phyloP scores from a whole-genome alignment of 495 filamentous ascomycete genomes.

The Annulohypoxylon moriforme region DNA sequence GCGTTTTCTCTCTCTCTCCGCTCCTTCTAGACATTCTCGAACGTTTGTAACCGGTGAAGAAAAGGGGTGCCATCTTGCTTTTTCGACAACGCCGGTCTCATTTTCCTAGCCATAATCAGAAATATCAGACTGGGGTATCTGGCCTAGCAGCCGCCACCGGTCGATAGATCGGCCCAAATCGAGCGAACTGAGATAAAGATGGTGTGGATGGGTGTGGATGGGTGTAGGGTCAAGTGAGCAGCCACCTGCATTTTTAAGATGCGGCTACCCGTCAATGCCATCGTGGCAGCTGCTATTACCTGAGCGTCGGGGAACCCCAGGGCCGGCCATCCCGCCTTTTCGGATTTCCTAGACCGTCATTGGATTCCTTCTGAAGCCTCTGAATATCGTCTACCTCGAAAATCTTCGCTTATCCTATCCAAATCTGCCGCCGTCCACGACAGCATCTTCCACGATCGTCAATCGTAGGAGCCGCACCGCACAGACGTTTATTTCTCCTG shows the following conservation, averaged over 20 bases:
- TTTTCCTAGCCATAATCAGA: not conserved
- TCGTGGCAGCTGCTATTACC: constrained; percentile 5
- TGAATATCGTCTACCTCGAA: not conserved
- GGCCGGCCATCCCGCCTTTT: constrained; percentile 1
- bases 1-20: not conserved
- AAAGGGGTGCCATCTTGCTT: constrained; percentile 5
- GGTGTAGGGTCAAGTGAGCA: constrained; percentile 34
- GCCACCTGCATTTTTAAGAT: constrained; percentile 35
- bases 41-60: constrained; percentile 12
- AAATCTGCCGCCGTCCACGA: not conserved
- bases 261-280: constrained; percentile 23
- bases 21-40: constrained; percentile 7
- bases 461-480: constrained; percentile 13
- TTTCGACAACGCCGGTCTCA: constrained; percentile 13
- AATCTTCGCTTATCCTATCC: not conserved
- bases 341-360: constrained; percentile 4
- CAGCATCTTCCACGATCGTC: not conserved
- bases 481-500: not conserved
- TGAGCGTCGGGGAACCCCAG: not conserved
- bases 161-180: constrained; percentile 13
- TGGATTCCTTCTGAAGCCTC: not conserved
- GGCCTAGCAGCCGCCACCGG: not conserved
- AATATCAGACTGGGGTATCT: not conserved
- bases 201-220: not conserved
- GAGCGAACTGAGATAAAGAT: constrained; percentile 1